Conservation (phyloP, 2,329 filamentous ascomycete genomes). For the Onygena corvina region DNA sequence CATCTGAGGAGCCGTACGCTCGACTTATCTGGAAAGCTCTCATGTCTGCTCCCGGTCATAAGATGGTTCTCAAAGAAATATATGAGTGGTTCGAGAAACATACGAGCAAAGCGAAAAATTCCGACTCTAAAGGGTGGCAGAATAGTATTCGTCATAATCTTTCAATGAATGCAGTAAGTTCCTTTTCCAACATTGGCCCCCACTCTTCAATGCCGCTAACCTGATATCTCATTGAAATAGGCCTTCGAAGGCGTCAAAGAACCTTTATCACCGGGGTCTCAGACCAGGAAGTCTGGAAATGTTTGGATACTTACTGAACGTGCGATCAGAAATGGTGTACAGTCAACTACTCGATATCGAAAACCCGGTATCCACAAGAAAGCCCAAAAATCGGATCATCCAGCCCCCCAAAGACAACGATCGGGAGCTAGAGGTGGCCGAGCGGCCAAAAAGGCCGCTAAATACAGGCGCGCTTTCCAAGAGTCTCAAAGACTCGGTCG, state of each 20-base stretch:
- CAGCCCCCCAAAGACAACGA: conserved; percentile 30
- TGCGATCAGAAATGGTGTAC: conserved; percentile 58
- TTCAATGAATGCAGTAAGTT: conserved; percentile 81
- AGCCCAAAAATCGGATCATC: conserved; percentile 26
- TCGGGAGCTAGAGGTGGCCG: conserved; percentile 34
- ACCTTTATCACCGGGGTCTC: conserved; percentile 31
- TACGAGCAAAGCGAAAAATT: conserved; percentile 58
- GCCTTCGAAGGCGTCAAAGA: conserved; percentile 28
- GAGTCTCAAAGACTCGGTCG: conserved; percentile 9
- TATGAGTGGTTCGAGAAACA: conserved; percentile 82
- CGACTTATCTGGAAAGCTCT: conserved; percentile 68
- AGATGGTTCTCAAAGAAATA: conserved; percentile 71
- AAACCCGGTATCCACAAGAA: conserved; percentile 37
- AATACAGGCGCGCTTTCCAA: conserved; percentile 19
- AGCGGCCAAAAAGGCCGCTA: conserved; percentile 28
- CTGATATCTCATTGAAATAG: conserved; percentile 17
- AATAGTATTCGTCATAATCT: conserved; percentile 94
- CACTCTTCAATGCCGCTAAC: conserved; percentile 14
- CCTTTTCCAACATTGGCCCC: not conserved
- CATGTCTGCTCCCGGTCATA: conserved; percentile 51
- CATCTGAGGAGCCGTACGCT: conserved; percentile 58
- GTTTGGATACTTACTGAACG: conserved; percentile 66
- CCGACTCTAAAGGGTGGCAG: conserved; percentile 64
- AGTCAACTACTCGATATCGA: conserved; percentile 73
- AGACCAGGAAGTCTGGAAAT: conserved; percentile 52